Percentiles rank a stretch among this genome's conserved stretches.
Evolutionary conservation across 768 basidiomycete species (phyloP).

Genomic region (Heimioporus sp.): DNA sequence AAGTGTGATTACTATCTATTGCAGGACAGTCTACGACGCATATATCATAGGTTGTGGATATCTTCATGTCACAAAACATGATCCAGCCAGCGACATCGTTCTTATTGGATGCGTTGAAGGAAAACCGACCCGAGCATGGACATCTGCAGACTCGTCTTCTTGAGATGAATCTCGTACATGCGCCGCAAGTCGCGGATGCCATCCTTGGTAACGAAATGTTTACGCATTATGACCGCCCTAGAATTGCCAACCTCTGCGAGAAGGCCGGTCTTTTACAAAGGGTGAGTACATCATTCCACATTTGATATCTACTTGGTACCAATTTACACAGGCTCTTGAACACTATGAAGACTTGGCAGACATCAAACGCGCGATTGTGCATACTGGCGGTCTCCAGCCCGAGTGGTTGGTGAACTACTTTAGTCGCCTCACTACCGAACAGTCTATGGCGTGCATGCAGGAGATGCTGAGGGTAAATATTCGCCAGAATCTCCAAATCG

Average conservation of each 20-base stretch:
- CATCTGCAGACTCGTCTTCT: conserved; percentile 93
- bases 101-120: conserved; percentile 95
- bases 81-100: conserved; percentile 99
- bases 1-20: conserved; percentile 20
- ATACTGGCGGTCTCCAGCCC: conserved; percentile 77
- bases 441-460: conserved; percentile 93
- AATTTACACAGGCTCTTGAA: conserved; percentile 78
- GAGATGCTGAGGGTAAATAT: conserved; percentile 98
- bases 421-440: conserved; percentile 93
- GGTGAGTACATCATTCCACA: conserved; percentile 43
- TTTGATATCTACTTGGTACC: not conserved
- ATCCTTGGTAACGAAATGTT: conserved; percentile 99
- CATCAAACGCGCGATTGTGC: conserved; percentile 97
- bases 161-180: conserved; percentile 97
- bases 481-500: conserved; percentile 94
- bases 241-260: conserved; percentile 97
- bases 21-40: not conserved
- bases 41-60: conserved; percentile 79
- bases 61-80: conserved; percentile 99
- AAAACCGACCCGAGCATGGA: conserved; percentile 96
- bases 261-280: conserved; percentile 95
- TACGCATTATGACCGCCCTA: conserved; percentile 90
- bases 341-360: conserved; percentile 98
- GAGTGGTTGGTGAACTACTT: conserved; percentile 99
- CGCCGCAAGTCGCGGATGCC: conserved; percentile 98